Base-by-base conservation (phyloP, 2,329 filamentous ascomycete species). In the Nemania diffusa region DNA sequence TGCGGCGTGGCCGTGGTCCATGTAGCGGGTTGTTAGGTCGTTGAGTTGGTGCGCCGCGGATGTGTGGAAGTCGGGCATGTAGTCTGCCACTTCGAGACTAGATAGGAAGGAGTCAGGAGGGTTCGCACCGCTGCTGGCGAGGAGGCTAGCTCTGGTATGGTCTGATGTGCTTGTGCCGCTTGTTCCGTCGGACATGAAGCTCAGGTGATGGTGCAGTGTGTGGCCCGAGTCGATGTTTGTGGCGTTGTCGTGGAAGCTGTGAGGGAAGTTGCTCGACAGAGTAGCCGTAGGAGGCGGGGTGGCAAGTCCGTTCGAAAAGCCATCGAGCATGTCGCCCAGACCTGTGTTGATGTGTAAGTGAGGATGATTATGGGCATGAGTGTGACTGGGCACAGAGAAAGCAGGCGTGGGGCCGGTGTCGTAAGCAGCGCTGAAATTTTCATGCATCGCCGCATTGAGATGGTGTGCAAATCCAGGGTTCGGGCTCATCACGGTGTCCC, bases 271-370 rank as follows among this genome's bases (percentile, higher is more conserved):
- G 42, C 80, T 80, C 26, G 84, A 81, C 15, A 88, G 76, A 1
- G 82, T 82, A 1, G 85, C 86, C 1, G 84, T 85, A 4, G 85
- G 86, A 3, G 87, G 87, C 26, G 87, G 87, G 5, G 87, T 89
- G 29, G 83, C 83, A 20, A 89, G 83, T 1, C 85, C 86, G 65
- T 83, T 81, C 68, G 84, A 61, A 57, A 60, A 86, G n/a, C 80
- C 80, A 69, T 87, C 84, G 24, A 87, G 80, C 27, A 87, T 75
- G 40, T 78, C 57, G 44, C 42, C 79, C 5, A 80, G 26, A 6
- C 67, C 67, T 5, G 71, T 20, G 26, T 71, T 69, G 6, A 17
- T 17, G 1, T 61, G 66, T 9, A 71, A 44, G 59, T 72, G 70
- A 22, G 64, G 62, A 65, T 69, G 65, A 52, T 55, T 53, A 52